These are phyloP conservation scores for Penicillium ochrochloron DNA, from an alignment of 495 filamentous ascomycete genomes.

Conservation along the genomic window DNA sequence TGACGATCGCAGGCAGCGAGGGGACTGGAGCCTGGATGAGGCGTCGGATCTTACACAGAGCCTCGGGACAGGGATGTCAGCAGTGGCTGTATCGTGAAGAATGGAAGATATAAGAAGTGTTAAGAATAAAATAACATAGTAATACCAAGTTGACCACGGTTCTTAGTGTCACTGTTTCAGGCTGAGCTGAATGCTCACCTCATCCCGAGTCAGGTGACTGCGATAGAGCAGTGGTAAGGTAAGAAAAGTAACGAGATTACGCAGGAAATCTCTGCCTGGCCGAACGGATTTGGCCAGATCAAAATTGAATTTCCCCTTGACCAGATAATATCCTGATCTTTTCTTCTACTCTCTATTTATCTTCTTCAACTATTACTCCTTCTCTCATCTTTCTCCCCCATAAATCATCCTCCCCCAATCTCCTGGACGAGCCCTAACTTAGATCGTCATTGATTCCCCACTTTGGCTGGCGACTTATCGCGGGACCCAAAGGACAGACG, in stretches of 20 bases:
- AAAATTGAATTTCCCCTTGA: neutral
- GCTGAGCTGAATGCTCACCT: conserved; percentile 8
- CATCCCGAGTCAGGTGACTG: conserved; percentile 17
- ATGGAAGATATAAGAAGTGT: neutral
- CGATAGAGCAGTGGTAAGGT: conserved; percentile 20
- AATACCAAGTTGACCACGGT: neutral
- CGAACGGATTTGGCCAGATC: neutral
- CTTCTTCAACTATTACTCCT: neutral
- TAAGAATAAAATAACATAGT: neutral
- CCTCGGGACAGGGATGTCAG: conserved; percentile 1
- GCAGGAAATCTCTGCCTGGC: conserved; percentile 29
- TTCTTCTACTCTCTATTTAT: conserved; percentile 8
- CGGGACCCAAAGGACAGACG: conserved; percentile 28
- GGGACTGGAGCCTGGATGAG: neutral
- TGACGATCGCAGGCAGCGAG: conserved; percentile 9
- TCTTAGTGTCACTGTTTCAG: neutral
- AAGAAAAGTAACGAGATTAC: conserved; percentile 22
- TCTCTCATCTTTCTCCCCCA: conserved; percentile 11
- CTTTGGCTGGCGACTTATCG: conserved; percentile 36
- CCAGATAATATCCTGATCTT: conserved; percentile 8
- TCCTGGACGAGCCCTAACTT: conserved; percentile 20
- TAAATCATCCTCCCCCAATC: conserved; percentile 7
- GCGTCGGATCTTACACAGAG: neutral
- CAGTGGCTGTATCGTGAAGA: neutral
- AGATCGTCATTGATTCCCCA: conserved; percentile 36